Evolutionary conservation across 2,329 filamentous ascomycete genomes (phyloP).

Genomic region (Fusarium gaditjirri): DNA sequence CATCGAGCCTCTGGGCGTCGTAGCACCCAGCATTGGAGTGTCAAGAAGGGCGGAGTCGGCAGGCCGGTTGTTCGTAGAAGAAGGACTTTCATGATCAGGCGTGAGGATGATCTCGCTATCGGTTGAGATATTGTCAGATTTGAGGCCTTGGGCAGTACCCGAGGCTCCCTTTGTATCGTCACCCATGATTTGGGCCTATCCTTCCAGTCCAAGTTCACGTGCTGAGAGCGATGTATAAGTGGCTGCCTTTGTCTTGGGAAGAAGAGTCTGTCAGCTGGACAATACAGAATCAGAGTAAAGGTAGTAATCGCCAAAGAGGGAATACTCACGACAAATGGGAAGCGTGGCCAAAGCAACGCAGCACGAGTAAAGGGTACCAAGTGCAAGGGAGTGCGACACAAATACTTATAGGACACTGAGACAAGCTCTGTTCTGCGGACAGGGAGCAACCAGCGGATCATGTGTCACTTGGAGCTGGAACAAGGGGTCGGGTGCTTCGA

Average conservation of each 20-base stretch:
- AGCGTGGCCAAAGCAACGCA: not conserved
- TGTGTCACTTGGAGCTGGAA: conserved; percentile 11
- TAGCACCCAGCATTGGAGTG: conserved; percentile 62
- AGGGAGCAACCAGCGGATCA: conserved; percentile 14
- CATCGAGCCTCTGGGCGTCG: conserved; percentile 60
- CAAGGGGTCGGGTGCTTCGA: conserved; percentile 16
- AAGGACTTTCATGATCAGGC: conserved; percentile 51
- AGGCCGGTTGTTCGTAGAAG: conserved; percentile 57
- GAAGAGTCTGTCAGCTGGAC: not conserved
- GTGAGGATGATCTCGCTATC: conserved; percentile 55
- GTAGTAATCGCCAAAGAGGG: not conserved
- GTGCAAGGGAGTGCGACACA: conserved; percentile 15
- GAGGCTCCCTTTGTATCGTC: conserved; percentile 34
- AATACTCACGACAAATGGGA: conserved; percentile 5
- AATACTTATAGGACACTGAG: conserved; percentile 15
- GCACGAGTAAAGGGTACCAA: not conserved
- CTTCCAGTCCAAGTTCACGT: conserved; percentile 5
- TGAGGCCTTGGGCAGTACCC: conserved; percentile 29
- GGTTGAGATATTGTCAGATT: conserved; percentile 41
- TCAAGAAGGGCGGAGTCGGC: conserved; percentile 57
- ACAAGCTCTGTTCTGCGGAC: conserved; percentile 6
- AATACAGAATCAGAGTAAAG: not conserved
- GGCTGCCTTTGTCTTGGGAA: not conserved
- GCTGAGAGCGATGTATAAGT: not conserved
- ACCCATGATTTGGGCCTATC: conserved; percentile 40